Base-by-base conservation (phyloP, 2,329 filamentous ascomycete genomes). In the Graphilbum sp. region DNA sequence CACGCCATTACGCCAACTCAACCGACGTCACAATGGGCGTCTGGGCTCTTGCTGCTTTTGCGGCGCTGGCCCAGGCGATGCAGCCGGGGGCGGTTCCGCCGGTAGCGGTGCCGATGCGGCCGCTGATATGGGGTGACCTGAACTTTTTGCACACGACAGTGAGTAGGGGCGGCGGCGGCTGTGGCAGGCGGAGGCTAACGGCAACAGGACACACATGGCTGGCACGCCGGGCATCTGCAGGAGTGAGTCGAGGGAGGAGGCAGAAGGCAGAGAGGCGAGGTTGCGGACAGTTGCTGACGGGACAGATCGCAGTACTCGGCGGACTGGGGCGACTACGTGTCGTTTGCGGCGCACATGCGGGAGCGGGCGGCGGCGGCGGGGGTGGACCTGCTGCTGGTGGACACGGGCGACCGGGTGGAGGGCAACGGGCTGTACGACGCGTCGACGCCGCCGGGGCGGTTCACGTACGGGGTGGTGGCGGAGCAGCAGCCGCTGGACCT, bases 311-410 rank as follows among this genome's bases (percentile, higher is more conserved):
- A 90, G 43, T 98, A 92, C 58, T 87, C 84, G 7, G 88, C 85
- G 34, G 90, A 98, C 57, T 96, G 90, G 86, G 90, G 90, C 41
- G 90, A 98, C 60, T 98, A 96, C 58, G 71, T 96, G 50, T 95
- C 88, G 7, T 95, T 98, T 53, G 75, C 86, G 25, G 66, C 79
- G 27, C 85, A 88, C 53, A 74, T 98, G 66, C 79, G 74, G 40
- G 69, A 75, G 47, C 77, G 73, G 52, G 85, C 86, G 39, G 82
- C 95, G 51, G 70, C 75, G 1, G 67, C 78, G 38, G 86, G 85
- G 33, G 73, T 72, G 21, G 90, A 98, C 54, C 63, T 98, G 15
- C 63, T 98, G n/a, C 64, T 98, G n/a, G 65, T 98, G 45, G 90
- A 98, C 54, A 95, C 87, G 1, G 90, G 90, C 43, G 90, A 96